Evolutionary conservation across 2,329 filamentous ascomycete species (phyloP).

Genomic region (Hymenoscyphus occultus): DNA sequence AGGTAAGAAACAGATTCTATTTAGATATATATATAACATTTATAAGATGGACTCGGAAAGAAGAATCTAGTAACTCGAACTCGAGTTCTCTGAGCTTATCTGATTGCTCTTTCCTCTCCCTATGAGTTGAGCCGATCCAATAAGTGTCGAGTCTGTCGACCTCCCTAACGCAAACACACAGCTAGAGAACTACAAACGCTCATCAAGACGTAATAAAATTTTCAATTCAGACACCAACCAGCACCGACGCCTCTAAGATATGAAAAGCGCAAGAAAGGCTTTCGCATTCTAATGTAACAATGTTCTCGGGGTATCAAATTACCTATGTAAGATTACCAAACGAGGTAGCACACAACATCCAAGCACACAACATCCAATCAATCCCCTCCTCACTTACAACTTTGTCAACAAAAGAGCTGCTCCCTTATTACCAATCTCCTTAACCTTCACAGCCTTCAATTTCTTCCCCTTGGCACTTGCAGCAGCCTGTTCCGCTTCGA

Average conservation of each 20-base stretch:
- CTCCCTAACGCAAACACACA: too few species aligned
- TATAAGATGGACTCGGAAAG: too few species aligned
- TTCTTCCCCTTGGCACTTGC: slow-evolving; percentile 43
- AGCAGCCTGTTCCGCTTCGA: slow-evolving; percentile 44
- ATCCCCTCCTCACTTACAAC: slow-evolving; percentile 36
- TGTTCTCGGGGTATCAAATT: slow-evolving; percentile 1
- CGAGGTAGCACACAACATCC: background rate
- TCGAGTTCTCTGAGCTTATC: too few species aligned
- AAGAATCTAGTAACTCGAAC: too few species aligned
- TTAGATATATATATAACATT: too few species aligned
- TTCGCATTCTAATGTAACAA: background rate
- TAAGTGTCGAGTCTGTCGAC: too few species aligned
- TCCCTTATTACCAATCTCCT: slow-evolving; percentile 58
- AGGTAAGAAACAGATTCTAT: too few species aligned
- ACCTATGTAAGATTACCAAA: background rate
- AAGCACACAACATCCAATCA: background rate
- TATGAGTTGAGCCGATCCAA: too few species aligned
- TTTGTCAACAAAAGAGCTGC: slow-evolving; percentile 59
- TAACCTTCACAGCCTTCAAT: slow-evolving; percentile 39
- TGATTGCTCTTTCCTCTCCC: too few species aligned
- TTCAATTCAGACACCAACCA: background rate
- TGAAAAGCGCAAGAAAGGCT: background rate
- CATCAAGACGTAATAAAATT: background rate
- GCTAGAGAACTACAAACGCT: too few species aligned
- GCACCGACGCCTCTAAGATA: background rate